Conservation (phyloP, 2,329 filamentous ascomycete species). For the Bipolaris bicolor region DNA sequence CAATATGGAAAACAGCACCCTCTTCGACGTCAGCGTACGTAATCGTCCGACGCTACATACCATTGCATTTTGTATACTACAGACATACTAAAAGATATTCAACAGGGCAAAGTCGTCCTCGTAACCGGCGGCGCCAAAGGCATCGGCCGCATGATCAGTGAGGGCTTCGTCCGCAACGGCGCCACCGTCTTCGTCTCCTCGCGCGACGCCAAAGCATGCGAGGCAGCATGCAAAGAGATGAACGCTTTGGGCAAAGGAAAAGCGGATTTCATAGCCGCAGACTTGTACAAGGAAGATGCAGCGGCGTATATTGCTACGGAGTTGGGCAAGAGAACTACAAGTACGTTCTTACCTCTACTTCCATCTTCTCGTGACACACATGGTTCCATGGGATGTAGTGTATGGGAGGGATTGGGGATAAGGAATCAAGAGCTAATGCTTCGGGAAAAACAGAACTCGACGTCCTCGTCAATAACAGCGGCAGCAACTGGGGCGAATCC, state of each 20-base stretch:
- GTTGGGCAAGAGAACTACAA: slow-evolving; percentile 58
- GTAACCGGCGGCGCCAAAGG: slow-evolving; percentile 61
- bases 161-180: slow-evolving; percentile 69
- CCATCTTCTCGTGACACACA: not conserved
- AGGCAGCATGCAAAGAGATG: slow-evolving; percentile 64
- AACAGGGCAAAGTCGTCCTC: slow-evolving; percentile 53
- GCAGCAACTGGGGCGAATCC: slow-evolving; percentile 67
- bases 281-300: slow-evolving; percentile 67
- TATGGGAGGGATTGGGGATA: too few relatives aligned
- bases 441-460: too few relatives aligned
- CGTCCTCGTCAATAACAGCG: slow-evolving; percentile 70
- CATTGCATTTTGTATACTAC: not conserved
- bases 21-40: slow-evolving; percentile 48
- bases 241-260: slow-evolving; percentile 62
- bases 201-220: slow-evolving; percentile 66
- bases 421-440: too few relatives aligned
- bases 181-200: slow-evolving; percentile 73
- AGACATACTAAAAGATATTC: slow-evolving; percentile 1
- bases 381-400: too few relatives aligned
- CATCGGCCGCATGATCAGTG: slow-evolving; percentile 71
- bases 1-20: slow-evolving; percentile 48
- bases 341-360: slow-evolving; percentile 31
- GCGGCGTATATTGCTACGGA: slow-evolving; percentile 64
- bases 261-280: slow-evolving; percentile 66
- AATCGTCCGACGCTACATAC: not conserved